Percentiles rank a stretch among this genome's conserved stretches.
Evolutionary conservation across 768 basidiomycete species (phyloP).

Genomic region (Tremella yokohamensis): DNA sequence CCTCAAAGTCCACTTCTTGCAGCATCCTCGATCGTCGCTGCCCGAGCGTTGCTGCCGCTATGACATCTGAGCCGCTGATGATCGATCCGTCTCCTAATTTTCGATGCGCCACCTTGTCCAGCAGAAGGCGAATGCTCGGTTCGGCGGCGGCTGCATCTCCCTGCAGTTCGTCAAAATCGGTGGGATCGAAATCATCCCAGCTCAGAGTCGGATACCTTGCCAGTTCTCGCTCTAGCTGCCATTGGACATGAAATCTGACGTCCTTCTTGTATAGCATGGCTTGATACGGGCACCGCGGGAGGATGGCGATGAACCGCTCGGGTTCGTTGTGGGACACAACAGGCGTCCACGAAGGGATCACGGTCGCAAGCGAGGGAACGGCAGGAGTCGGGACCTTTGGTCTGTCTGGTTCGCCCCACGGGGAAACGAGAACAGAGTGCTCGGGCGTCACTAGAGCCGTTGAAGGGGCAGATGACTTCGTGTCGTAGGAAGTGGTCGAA

Average conservation of each 20-base stretch:
- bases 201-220: conserved; percentile 1
- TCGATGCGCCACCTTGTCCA: neutral
- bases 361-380: neutral
- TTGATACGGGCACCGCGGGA: conserved; percentile 19
- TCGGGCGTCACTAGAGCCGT: neutral
- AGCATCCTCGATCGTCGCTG: neutral
- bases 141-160: conserved; percentile 8
- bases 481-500: neutral
- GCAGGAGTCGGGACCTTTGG: neutral
- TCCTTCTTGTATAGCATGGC: conserved; percentile 11
- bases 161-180: conserved; percentile 13
- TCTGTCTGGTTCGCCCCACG: neutral
- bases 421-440: neutral
- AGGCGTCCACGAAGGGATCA: neutral
- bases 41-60: neutral
- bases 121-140: conserved; percentile 7
- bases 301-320: conserved; percentile 11
- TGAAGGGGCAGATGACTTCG: neutral
- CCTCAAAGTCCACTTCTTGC: conserved; percentile 28
- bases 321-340: neutral
- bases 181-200: conserved; percentile 21
- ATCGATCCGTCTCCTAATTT: neutral
- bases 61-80: too few relatives aligned
- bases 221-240: conserved; percentile 25
- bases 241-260: conserved; percentile 32